Evolutionary conservation across 1,284 basidiomycete genomes (phyloP), one percentile per base, ranked within the genome.

Genomic region (Veloboletus limbatus): DNA sequence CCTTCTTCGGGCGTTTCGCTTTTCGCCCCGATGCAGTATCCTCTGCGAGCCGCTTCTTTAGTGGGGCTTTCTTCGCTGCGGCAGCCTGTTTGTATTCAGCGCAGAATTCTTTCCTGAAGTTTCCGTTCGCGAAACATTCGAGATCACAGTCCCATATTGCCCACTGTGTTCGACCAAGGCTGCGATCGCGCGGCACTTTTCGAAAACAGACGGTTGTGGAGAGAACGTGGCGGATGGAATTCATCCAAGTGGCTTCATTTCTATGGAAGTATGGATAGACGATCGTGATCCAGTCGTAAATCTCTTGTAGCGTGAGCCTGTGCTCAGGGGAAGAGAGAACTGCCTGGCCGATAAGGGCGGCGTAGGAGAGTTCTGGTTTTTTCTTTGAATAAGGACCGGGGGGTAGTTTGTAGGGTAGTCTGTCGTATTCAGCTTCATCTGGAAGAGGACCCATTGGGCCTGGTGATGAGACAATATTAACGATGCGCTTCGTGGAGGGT

Each of bases 181-280:
- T 74, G 14, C 82, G 75, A 45, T 84, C 83, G 13, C 84, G 70
- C 3, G 77, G 75, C 0, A 81, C 79, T 55, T 88, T 88, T 45
- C 85, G 78, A 63, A 89, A 89, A 45, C 81, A 82, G 8, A 86
- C 78, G 38, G 91, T 92, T 2, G 89, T 88, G 58, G 86, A 90
- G 31, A 93, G 76, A 36, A 91, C 89, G 66, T 93, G 90, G 17
- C 91, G 78, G 53, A 93, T 88, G 45, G 88, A 90, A 67, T 93
- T 93, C 82, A 92, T 91, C 94, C 94, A 97, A 21, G 92, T 95
- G n/a, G 86, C 81, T 59, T 97, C 94, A 30, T 89, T 88, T 34
- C 87, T 85, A 66, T 92, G 92, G 73, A 93, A 99, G 65, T 86
- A 86, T 0, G 96, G 94, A 67, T 93, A 95, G 5, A 92, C 91